Evolutionary conservation across 768 basidiomycete species (phyloP), one percentile per base, ranked within the genome.

Genomic region (Rhizopogon vulgaris): DNA sequence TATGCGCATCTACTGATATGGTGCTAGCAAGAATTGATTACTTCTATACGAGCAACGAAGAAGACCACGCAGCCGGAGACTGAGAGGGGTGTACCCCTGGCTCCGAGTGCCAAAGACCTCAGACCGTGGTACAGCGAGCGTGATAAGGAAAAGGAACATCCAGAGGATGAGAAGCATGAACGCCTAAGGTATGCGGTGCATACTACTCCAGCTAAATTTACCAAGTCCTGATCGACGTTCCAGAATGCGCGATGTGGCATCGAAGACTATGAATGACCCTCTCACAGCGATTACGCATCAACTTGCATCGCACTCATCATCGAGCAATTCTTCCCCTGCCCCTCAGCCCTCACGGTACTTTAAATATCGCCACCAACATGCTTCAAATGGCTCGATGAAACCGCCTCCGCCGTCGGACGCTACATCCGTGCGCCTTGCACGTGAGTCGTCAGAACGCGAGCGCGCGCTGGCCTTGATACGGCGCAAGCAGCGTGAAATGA

Each of bases 391-490:
- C 25, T 7, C 54, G 47, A 46, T 46, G 32, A 46, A 34, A n/a
- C 54, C 53, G 5, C 42, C 42, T 7, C 56, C 30, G 28, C 53
- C 32, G 3, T 47, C 37, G 40, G 75, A 78, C 51, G 74, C 80
- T 0, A 64, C 52, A 2, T 75, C 77, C 27, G 79, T 78, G 5
- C 83, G 89, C 3, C 68, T 88, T 8, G 70, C 69, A n/a, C 82
- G 89, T 25, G 89, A 91, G 67, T 80, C 82, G 0, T 78, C 83
- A 1, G 89, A 91, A 64, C 79, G 87, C 4, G 78, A 84, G 58
- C 82, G 89, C 0, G 88, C 89, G 0, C 68, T 80, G n/a, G 86
- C 78, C 7, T 81, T 90, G 27, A 82, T 90, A 18, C 73, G 73
- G 49, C 74, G 84, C 38, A 86, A 80, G 69, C 78, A 81, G 60